A percentile compares a stretch with the other conserved stretches of the same genome.
These are phyloP conservation scores for Tuber magnatum DNA, from an alignment of 495 filamentous ascomycete species.

Conservation along the genomic window DNA sequence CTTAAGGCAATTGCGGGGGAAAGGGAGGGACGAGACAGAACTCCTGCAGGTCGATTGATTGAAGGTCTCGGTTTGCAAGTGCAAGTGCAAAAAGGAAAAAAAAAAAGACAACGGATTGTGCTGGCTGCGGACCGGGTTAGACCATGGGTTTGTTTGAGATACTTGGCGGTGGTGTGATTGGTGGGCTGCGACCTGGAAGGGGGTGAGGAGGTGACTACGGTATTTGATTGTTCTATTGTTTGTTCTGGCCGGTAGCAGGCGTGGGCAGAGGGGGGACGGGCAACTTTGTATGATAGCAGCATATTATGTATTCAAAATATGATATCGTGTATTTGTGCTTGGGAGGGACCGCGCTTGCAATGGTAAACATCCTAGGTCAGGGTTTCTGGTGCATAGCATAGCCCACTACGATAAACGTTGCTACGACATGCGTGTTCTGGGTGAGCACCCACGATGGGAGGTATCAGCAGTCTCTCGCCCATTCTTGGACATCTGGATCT, in stretches of 20 bases:
- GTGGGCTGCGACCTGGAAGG: background rate
- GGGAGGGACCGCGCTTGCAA: background rate
- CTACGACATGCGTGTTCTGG: background rate
- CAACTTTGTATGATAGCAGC: background rate
- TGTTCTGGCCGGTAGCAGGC: background rate
- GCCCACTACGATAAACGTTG: background rate
- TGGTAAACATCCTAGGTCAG: background rate
- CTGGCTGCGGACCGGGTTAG: background rate
- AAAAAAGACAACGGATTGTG: background rate
- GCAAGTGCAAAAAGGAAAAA: background rate
- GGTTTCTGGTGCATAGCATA: background rate
- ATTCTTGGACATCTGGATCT: background rate
- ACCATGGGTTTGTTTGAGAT: background rate
- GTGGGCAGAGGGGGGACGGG: background rate
- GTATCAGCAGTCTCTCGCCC: background rate
- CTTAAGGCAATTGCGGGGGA: background rate
- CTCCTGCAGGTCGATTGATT: background rate
- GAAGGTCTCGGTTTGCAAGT: background rate
- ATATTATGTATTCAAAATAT: background rate
- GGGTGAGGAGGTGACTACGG: background rate
- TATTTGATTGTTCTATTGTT: background rate
- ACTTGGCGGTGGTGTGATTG: background rate
- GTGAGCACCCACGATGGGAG: background rate
- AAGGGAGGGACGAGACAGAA: background rate
- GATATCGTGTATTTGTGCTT: background rate